Evolutionary conservation across 2,329 filamentous ascomycete genomes (phyloP).

Genomic region (Ascochyta fabae): DNA sequence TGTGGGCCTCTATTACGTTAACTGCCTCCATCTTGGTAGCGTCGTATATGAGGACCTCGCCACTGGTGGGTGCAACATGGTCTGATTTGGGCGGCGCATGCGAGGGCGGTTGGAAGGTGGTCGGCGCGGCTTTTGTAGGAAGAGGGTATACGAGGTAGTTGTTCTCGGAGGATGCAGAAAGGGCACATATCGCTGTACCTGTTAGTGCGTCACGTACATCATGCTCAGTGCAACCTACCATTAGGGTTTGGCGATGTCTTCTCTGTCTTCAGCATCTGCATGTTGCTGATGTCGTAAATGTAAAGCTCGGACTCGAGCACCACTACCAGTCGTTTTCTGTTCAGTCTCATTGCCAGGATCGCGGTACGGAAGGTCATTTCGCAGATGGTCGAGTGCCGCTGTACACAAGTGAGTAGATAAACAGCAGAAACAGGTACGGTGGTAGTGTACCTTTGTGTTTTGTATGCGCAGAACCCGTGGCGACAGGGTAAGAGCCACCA

Average conservation of each 20-base stretch:
- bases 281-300: slow-evolving; percentile 98
- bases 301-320: slow-evolving; percentile 97
- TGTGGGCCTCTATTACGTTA: slow-evolving; percentile 94
- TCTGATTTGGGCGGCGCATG: slow-evolving; percentile 82
- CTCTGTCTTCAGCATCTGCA: slow-evolving; percentile 92
- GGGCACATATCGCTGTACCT: slow-evolving; percentile 76
- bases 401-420: slow-evolving; percentile 12
- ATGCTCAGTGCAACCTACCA: slow-evolving; percentile 53
- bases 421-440: background rate
- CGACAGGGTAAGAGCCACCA: slow-evolving; percentile 91
- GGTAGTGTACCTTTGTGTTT: slow-evolving; percentile 81
- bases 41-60: slow-evolving; percentile 93
- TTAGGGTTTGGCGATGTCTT: slow-evolving; percentile 91
- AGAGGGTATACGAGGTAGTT: slow-evolving; percentile 95
- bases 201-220: slow-evolving; percentile 20
- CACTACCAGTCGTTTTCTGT: slow-evolving; percentile 91
- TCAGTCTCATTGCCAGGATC: slow-evolving; percentile 90
- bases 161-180: slow-evolving; percentile 93
- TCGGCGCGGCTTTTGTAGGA: slow-evolving; percentile 66
- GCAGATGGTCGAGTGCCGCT: slow-evolving; percentile 86
- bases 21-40: slow-evolving; percentile 87
- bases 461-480: slow-evolving; percentile 93
- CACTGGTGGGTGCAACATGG: slow-evolving; percentile 82
- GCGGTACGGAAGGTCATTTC: slow-evolving; percentile 98
- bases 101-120: slow-evolving; percentile 66